Evolutionary conservation across 2,329 filamentous ascomycete genomes (phyloP), one percentile per base, ranked within the genome.

Genomic region (Apiospora marii): DNA sequence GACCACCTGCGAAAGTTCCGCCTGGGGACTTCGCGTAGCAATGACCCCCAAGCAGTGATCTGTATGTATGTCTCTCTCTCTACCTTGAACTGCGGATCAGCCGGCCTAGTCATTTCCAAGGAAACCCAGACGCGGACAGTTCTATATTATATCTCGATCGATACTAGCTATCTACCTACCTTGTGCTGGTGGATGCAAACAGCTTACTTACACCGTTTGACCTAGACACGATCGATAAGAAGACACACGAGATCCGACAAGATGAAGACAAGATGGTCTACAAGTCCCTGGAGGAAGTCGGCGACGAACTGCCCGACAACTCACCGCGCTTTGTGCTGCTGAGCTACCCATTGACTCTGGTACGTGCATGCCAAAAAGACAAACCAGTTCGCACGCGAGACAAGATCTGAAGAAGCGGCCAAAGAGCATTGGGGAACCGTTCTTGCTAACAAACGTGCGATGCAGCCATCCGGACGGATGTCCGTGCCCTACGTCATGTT

Each of bases 1-100:
- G 92, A 95, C 76, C 92, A 95, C 80, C 90, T 99, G 76, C 93
- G 94, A 83, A 98, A 98, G 84, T 99, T 99, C 86, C 93, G 96
- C 69, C 89, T 99, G 41, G 91, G 92, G 37, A 98, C 96, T 2
- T 98, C 95, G 46, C 88, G 96, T 76, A 92, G 94, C 70, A 96
- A 92, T 81, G 91, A 92, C 67, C 93, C 95, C 0, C 94, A 98
- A 85, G 96, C 95, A 74, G 91, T 97, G 74, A 97, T 99, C 78
- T 98, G 96, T 98, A 93, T 84, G 92, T 88, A 82, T 78, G 81
- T 85, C 80, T 81, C 75, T 81, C 75, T 41, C 37, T 61, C n/a
- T 43, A 30, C 22, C 34, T 64, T 22, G 34, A 64, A n/a, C 58
- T 13, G 22, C 22, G 22, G 22, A 37, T 19, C 34, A 34, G 19